phyloP scores from a whole-genome alignment of 1,284 basidiomycete genomes.

The Singerocomus inundabilis region DNA sequence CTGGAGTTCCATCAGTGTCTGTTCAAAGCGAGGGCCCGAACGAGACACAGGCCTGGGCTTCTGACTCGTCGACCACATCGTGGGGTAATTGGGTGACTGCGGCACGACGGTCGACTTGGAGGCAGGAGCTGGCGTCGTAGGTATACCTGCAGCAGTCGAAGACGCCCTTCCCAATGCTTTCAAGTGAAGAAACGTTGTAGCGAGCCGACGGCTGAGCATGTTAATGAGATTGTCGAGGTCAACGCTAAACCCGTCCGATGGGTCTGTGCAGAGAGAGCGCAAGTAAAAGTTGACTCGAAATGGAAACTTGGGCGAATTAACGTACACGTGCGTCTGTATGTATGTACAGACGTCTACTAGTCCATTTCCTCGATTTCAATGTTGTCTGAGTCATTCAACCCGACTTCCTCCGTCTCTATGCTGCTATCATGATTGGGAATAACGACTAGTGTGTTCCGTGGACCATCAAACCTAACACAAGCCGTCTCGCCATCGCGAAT shows the following conservation, averaged over 20 bases:
- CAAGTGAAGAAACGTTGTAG: conserved; percentile 31
- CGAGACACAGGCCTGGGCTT: conserved; percentile 52
- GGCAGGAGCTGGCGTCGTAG: conserved; percentile 29
- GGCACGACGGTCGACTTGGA: conserved; percentile 40
- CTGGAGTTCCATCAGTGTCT: conserved; percentile 83
- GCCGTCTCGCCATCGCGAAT: conserved; percentile 83
- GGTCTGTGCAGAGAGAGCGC: neutral
- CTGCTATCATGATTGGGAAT: conserved; percentile 78
- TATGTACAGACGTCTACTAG: conserved; percentile 33
- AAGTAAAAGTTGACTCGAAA: conserved; percentile 5
- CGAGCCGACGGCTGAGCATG: conserved; percentile 41
- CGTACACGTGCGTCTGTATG: neutral
- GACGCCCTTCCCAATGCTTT: conserved; percentile 33
- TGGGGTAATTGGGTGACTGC: conserved; percentile 78
- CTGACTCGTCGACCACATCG: conserved; percentile 80
- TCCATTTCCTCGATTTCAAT: conserved; percentile 82
- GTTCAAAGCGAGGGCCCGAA: conserved; percentile 85
- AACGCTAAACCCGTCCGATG: neutral
- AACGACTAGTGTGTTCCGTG: conserved; percentile 78
- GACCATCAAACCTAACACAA: conserved; percentile 78
- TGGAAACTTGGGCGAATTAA: conserved; percentile 15
- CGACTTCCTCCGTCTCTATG: conserved; percentile 41
- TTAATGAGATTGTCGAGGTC: conserved; percentile 14
- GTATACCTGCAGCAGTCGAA: conserved; percentile 29
- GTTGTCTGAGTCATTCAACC: conserved; percentile 44